Evolutionary conservation across 176 grass and related monocot genomes (phyloP).

Genomic region (Stipa capillata): DNA sequence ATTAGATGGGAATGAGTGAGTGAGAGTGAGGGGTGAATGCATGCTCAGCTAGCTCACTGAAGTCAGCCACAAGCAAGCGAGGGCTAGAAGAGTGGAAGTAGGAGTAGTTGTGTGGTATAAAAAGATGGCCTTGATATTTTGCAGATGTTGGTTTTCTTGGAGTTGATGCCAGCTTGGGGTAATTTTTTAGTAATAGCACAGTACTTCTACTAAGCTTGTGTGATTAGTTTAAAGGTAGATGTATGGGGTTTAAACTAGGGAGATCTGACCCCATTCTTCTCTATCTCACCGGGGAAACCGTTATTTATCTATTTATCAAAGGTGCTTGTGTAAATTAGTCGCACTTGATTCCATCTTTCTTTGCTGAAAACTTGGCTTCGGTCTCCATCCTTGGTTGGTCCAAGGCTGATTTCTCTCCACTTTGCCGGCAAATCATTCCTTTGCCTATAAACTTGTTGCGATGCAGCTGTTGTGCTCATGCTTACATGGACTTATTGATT

Average conservation of each 20-base stretch:
- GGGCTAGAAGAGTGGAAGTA: too few species aligned
- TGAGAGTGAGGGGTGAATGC: background rate
- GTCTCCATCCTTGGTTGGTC: conserved; percentile 26
- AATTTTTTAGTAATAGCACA: background rate
- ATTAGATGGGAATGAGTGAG: background rate
- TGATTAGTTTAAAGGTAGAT: conserved; percentile 4
- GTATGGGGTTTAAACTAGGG: background rate
- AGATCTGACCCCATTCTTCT: conserved; percentile 15
- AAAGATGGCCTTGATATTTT: background rate
- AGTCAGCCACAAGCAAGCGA: conserved; percentile 51
- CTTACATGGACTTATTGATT: background rate
- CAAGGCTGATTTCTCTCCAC: conserved; percentile 27
- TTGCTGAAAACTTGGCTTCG: conserved; percentile 42
- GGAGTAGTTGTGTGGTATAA: too few species aligned
- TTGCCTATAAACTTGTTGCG: background rate
- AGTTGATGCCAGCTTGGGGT: conserved; percentile 20
- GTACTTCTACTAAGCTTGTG: background rate
- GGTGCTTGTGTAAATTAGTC: background rate
- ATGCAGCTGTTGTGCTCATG: background rate
- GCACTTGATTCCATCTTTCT: background rate
- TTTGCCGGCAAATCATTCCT: background rate
- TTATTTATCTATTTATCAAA: background rate
- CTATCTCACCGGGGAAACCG: background rate
- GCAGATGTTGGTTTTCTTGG: conserved; percentile 26
- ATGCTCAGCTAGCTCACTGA: background rate